Evolutionary conservation across 1,284 basidiomycete species (phyloP).

Genomic region (Apiotrichum montevideense): DNA sequence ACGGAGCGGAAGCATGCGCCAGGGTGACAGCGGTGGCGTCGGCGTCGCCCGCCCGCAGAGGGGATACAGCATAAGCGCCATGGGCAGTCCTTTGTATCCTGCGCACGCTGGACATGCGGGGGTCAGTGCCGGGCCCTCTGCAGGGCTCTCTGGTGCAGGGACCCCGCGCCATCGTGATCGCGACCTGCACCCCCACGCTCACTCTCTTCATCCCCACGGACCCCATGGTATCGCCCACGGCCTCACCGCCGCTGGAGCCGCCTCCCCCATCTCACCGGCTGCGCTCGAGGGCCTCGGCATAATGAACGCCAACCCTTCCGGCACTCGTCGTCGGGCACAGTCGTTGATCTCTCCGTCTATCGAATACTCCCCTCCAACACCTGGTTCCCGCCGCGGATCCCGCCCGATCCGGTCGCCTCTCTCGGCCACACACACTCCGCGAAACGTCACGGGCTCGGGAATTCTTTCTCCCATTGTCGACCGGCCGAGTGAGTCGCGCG

Average conservation of each 20-base stretch:
- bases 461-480: not conserved
- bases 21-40: not conserved
- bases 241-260: not conserved
- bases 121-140: too few species aligned
- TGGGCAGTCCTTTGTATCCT: too few species aligned
- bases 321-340: conserved; percentile 21
- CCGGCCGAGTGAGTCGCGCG: too few species aligned
- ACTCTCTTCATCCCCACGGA: not conserved
- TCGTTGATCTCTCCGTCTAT: conserved; percentile 15
- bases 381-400: conserved; percentile 6
- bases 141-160: too few species aligned
- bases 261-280: not conserved
- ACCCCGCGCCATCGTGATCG: too few species aligned
- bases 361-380: not conserved
- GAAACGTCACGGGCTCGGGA: conserved; percentile 3
- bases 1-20: not conserved
- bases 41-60: too few species aligned
- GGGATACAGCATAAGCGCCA: too few species aligned
- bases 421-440: not conserved
- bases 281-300: conserved; percentile 5
- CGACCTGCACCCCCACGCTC: too few species aligned
- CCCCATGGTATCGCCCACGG: not conserved
- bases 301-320: not conserved
- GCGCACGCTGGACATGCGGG: too few species aligned
- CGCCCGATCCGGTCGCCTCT: not conserved